These are phyloP conservation scores for Microthyrium microscopicum DNA, from an alignment of 2,329 filamentous ascomycete species.

Conservation along the genomic window DNA sequence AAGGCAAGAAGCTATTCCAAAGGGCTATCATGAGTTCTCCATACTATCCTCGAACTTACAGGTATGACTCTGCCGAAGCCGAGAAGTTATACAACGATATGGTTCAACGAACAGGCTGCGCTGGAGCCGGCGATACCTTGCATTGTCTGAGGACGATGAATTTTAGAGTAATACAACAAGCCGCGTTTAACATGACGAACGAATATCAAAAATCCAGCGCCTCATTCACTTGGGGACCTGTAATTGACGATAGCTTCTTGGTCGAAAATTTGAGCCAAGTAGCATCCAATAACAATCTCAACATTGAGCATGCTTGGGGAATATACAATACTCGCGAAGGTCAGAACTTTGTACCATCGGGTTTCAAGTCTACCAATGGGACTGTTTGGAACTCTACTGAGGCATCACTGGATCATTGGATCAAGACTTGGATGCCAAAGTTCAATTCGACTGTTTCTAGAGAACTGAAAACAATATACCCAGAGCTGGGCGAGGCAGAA, in stretches of 20 bases:
- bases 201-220: conserved; percentile 37
- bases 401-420: conserved; percentile 35
- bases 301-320: conserved; percentile 31
- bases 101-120: conserved; percentile 31
- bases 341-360: conserved; percentile 41
- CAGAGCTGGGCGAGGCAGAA: conserved; percentile 29
- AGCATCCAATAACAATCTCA: conserved; percentile 21
- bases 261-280: conserved; percentile 29
- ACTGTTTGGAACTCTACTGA: conserved; percentile 33
- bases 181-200: conserved; percentile 30
- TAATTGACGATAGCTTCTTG: conserved; percentile 41
- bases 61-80: conserved; percentile 32
- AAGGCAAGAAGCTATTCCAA: conserved; percentile 28
- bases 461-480: conserved; percentile 30
- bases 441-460: conserved; percentile 25
- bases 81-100: conserved; percentile 35
- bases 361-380: conserved; percentile 21
- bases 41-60: conserved; percentile 44
- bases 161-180: conserved; percentile 36
- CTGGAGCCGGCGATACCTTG: conserved; percentile 26
- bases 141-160: conserved; percentile 38
- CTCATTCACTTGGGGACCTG: conserved; percentile 43
- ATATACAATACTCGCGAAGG: conserved; percentile 49
- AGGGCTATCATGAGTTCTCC: conserved; percentile 36
- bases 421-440: conserved; percentile 35